A percentile compares a stretch with the other conserved stretches of the same genome.
These are phyloP conservation scores for Syzygium jambos DNA, from an alignment of 345 rosid genomes.

Conservation along the genomic window DNA sequence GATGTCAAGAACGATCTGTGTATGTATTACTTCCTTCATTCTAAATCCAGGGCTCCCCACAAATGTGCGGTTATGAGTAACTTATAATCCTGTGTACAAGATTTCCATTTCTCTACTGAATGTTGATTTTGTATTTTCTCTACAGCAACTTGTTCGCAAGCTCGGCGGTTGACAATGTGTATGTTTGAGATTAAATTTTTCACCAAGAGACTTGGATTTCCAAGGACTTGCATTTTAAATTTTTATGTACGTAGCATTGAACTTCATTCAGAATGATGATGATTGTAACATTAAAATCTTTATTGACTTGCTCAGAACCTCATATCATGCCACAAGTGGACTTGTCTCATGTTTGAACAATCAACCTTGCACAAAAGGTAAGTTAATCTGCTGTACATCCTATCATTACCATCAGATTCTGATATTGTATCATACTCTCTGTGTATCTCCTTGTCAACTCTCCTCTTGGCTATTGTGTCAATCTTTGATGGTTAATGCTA, in stretches of 20 bases:
- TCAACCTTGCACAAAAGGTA: not conserved
- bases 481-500: not conserved
- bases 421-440: not conserved
- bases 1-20: constrained; percentile 3
- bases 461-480: not conserved
- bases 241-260: not conserved
- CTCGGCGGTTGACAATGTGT: constrained; percentile 12
- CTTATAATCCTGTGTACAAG: not conserved
- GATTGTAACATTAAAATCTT: not conserved
- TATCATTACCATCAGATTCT: not conserved
- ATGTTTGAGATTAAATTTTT: not conserved
- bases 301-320: not conserved
- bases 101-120: not conserved
- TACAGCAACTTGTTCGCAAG: constrained; percentile 34
- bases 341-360: not conserved
- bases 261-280: not conserved
- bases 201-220: not conserved
- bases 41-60: not conserved
- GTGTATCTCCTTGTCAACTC: not conserved
- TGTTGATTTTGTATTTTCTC: not conserved
- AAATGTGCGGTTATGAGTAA: not conserved
- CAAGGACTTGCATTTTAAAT: not conserved
- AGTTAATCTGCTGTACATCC: not conserved
- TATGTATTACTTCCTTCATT: not conserved
- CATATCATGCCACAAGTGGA: not conserved